phyloP scores from a whole-genome alignment of 2,329 filamentous ascomycete genomes.

The Penicillium sp. region DNA sequence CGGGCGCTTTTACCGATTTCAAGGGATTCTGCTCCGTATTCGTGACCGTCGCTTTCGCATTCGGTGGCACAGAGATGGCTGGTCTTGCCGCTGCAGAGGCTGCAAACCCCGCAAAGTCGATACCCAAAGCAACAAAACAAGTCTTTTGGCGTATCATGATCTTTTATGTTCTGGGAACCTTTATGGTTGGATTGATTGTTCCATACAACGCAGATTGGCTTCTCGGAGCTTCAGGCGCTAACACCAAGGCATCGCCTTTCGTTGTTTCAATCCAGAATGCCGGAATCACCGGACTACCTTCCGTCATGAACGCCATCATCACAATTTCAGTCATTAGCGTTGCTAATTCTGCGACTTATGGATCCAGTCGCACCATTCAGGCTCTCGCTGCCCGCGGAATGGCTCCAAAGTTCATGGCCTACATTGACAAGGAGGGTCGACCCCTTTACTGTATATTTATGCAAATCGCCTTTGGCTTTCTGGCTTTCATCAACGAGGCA shows the following conservation, averaged over 20 bases:
- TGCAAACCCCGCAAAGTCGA: conserved; percentile 53
- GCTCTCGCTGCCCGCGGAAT: conserved; percentile 53
- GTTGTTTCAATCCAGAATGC: conserved; percentile 66
- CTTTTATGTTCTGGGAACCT: conserved; percentile 52
- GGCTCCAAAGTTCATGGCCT: conserved; percentile 47
- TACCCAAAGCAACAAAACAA: conserved; percentile 52
- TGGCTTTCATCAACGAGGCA: conserved; percentile 45
- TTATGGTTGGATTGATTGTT: conserved; percentile 51
- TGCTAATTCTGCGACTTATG: conserved; percentile 61
- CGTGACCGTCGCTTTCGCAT: conserved; percentile 60
- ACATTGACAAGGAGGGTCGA: conserved; percentile 50
- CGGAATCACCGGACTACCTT: conserved; percentile 61
- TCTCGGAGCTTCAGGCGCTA: conserved; percentile 41
- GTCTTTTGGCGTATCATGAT: conserved; percentile 55
- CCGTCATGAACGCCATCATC: conserved; percentile 69
- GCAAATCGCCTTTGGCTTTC: conserved; percentile 43
- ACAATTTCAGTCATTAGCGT: conserved; percentile 63
- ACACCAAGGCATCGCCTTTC: conserved; percentile 61
- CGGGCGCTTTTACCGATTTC: conserved; percentile 51
- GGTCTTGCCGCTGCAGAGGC: conserved; percentile 58
- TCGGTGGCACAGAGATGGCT: conserved; percentile 57
- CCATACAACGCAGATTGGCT: conserved; percentile 43
- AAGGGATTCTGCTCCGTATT: conserved; percentile 60
- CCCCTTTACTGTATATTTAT: conserved; percentile 46
- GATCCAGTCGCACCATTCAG: conserved; percentile 59